phyloP scores from a whole-genome alignment of 352 stramenopile genomes.

The Pythium diclinum region DNA sequence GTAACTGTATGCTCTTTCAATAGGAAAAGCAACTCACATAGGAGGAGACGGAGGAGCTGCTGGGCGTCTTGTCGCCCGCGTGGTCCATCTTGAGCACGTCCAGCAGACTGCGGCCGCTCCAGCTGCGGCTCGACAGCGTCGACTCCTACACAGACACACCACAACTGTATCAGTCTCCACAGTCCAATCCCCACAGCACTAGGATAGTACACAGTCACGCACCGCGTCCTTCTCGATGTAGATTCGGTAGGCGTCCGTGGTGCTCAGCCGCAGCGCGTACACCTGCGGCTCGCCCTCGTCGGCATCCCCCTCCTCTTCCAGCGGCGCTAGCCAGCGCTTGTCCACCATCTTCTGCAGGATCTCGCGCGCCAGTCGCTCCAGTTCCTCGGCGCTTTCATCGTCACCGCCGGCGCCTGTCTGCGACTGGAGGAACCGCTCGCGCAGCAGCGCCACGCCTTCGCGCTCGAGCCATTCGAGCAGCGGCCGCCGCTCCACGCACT shows the following conservation, averaged over 20 bases:
- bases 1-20: too few species aligned
- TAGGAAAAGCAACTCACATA: neutral
- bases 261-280: slow-evolving; percentile 60
- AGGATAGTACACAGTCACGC: neutral
- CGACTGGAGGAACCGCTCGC: slow-evolving; percentile 29
- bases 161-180: neutral
- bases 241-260: slow-evolving; percentile 71
- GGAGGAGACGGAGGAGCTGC: slow-evolving; percentile 19
- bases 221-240: slow-evolving; percentile 82
- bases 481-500: slow-evolving; percentile 65
- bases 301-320: slow-evolving; percentile 20
- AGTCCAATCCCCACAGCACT: neutral
- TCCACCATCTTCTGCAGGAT: slow-evolving; percentile 58
- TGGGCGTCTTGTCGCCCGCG: slow-evolving; percentile 6
- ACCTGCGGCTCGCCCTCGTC: slow-evolving; percentile 23
- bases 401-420: too few species aligned
- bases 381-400: neutral
- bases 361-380: slow-evolving; percentile 33
- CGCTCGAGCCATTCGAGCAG: slow-evolving; percentile 70
- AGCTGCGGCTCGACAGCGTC: slow-evolving; percentile 24
- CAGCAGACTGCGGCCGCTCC: slow-evolving; percentile 22
- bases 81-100: slow-evolving; percentile 19
- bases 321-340: slow-evolving; percentile 54
- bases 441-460: slow-evolving; percentile 67
- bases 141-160: slow-evolving; percentile 16